phyloP scores from a whole-genome alignment of 768 basidiomycete genomes.

The Galerina sulciceps region DNA sequence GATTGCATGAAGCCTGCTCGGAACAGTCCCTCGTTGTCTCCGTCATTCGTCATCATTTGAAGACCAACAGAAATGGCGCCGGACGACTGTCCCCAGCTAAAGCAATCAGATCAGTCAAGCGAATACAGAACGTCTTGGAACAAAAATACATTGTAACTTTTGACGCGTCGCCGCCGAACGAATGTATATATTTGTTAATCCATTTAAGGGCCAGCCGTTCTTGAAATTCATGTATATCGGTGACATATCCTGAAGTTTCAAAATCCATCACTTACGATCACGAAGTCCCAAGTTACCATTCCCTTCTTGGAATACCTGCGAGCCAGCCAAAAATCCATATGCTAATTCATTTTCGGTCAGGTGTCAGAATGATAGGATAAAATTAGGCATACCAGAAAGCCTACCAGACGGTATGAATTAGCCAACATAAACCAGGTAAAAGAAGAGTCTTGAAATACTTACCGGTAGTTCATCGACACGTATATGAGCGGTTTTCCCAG shows the following conservation, averaged over 20 bases:
- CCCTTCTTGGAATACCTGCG: conserved; percentile 46
- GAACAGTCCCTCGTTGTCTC: conserved; percentile 50
- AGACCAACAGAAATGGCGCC: conserved; percentile 57
- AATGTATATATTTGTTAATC: conserved; percentile 62
- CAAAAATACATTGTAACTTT: conserved; percentile 52
- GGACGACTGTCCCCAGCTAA: conserved; percentile 59
- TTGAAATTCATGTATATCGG: conserved; percentile 24
- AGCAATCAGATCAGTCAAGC: neutral
- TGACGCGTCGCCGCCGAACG: conserved; percentile 62
- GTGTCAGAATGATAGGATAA: neutral
- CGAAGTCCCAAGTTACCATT: conserved; percentile 60
- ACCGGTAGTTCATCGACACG: conserved; percentile 52
- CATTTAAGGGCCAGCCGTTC: conserved; percentile 60
- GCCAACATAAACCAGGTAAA: neutral
- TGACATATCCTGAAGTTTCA: neutral
- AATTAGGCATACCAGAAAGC: conserved; percentile 1
- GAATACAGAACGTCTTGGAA: neutral
- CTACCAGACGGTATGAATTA: neutral
- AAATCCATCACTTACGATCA: conserved; percentile 47
- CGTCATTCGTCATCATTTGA: conserved; percentile 53
- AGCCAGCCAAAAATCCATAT: conserved; percentile 49
- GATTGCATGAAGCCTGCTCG: conserved; percentile 57
- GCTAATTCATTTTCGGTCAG: conserved; percentile 15
- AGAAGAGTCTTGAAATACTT: neutral
- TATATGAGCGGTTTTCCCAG: conserved; percentile 48